phyloP scores from a whole-genome alignment of 441 rosid species.

The Populus trichocarpa region DNA sequence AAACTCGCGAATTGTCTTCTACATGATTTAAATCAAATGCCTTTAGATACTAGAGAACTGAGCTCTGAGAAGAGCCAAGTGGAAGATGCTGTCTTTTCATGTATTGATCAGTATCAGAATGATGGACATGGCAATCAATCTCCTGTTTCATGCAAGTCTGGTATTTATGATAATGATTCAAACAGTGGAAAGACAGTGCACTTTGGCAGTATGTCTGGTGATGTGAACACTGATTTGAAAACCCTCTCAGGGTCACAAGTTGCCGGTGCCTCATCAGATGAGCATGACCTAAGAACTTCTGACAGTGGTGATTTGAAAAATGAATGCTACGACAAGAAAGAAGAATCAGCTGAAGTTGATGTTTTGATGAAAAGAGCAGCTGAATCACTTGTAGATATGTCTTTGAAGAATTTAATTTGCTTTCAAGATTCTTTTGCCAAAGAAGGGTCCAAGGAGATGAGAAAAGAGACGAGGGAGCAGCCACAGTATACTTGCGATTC shows the following conservation, averaged over 20 bases:
- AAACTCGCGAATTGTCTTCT: conserved; percentile 8
- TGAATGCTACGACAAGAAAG: conserved; percentile 15
- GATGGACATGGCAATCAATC: conserved; percentile 33
- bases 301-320: conserved; percentile 13
- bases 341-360: conserved; percentile 30
- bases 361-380: conserved; percentile 51
- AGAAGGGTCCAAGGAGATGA: conserved; percentile 25
- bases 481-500: conserved; percentile 53
- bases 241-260: conserved; percentile 21
- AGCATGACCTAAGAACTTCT: conserved; percentile 25
- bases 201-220: conserved; percentile 19
- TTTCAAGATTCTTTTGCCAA: conserved; percentile 27
- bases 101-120: conserved; percentile 31
- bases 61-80: conserved; percentile 37
- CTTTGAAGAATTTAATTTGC: conserved; percentile 23
- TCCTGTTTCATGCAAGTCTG: conserved; percentile 50
- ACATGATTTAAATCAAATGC: conserved; percentile 7
- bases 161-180: conserved; percentile 45
- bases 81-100: conserved; percentile 28
- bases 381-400: conserved; percentile 51
- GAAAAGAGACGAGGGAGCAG: conserved; percentile 20
- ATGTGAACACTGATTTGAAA: conserved; percentile 22
- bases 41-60: conserved; percentile 21
- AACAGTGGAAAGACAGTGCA: conserved; percentile 25
- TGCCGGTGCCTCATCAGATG: conserved; percentile 14